Base-by-base conservation (phyloP, 208 protist genomes). In the Acanthamoeba castellanii region DNA sequence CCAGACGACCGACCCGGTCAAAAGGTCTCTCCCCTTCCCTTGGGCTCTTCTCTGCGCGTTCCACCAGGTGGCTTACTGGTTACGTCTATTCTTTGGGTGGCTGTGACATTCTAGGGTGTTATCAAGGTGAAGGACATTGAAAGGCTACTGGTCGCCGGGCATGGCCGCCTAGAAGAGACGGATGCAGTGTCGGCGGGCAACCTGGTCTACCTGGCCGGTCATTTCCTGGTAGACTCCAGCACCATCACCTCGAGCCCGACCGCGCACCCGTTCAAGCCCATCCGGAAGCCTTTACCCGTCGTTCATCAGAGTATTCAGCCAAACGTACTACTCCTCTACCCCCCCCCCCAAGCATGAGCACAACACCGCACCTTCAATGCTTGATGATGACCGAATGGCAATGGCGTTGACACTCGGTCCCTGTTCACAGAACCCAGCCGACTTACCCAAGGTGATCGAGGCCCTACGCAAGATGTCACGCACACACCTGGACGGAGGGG, bases 101-200 rank as follows among this genome's bases (percentile, higher is more conserved):
- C 9, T 57, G 52, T 0, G 18, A 11, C 52, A 11, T 18, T 55
- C 52, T 5, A 13, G 14, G 13, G 52, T 18, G 50, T 1, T 13
- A 8, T 99, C 2, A 98, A 96, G 96, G 76, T 99, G 32, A 99
- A 99, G 97, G 97, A 96, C 45, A 98, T 99, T 94, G 98, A 99
- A 97, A 96, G 98, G 95, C 98, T 98, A 66, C 96, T 99, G 59
- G 96, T 99, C 95, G 99, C 99, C 98, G 99, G 99, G 99, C 99
- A 99, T 95, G 96, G 99, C 93, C 98, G 98, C 92, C 98, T 98
- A 95, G 99, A 99, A 97, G 94, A 98, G 78, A 98, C 99, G 88
- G 98, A 99, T 95, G 99, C 95, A 98, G 99, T 95, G 99, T 99
- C 91, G 99, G 98, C 97, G 25, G 99, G 99, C 97, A 99, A 99